These are phyloP conservation scores for Cylindrotheca fusiformis DNA, from an alignment of 108 stramenopile genomes.

Conservation along the genomic window DNA sequence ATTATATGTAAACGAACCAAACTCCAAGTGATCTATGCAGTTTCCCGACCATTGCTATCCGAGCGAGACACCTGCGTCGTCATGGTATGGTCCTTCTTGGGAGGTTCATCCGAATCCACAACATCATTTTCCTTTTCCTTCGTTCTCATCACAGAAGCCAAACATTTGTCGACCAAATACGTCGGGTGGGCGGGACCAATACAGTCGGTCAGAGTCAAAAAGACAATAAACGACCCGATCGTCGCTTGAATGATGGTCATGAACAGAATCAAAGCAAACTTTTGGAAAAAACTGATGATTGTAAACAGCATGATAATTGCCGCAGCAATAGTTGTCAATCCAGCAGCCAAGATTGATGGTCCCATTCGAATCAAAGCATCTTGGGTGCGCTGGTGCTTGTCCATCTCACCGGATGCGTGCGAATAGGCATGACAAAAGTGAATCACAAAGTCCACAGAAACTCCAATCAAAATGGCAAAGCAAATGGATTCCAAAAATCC, in stretches of 20 bases:
- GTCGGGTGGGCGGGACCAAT: conserved; percentile 47
- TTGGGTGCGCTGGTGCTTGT: conserved; percentile 31
- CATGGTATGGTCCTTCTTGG: not conserved
- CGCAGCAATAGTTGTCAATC: conserved; percentile 41
- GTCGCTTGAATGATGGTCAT: conserved; percentile 49
- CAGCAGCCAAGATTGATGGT: conserved; percentile 46
- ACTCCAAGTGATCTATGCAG: no score
- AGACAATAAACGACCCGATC: conserved; percentile 47
- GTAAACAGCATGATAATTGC: conserved; percentile 51
- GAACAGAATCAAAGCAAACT: conserved; percentile 54
- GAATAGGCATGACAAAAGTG: conserved; percentile 55
- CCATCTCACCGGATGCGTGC: conserved; percentile 26
- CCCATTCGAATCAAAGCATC: conserved; percentile 52
- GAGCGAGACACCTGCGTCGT: no score
- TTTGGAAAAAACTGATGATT: conserved; percentile 38
- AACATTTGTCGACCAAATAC: conserved; percentile 9
- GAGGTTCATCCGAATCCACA: conserved; percentile 1
- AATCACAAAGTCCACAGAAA: conserved; percentile 53
- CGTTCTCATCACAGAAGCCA: not conserved
- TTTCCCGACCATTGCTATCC: no score
- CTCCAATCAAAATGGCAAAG: conserved; percentile 61
- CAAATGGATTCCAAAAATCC: conserved; percentile 50
- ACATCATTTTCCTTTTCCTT: not conserved
- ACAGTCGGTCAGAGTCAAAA: conserved; percentile 34
- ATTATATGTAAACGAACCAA: no score